A percentile compares a stretch with the other conserved stretches of the same genome.
Evolutionary conservation across 345 rosid genomes (phyloP).

Genomic region (Geranium brycei): DNA sequence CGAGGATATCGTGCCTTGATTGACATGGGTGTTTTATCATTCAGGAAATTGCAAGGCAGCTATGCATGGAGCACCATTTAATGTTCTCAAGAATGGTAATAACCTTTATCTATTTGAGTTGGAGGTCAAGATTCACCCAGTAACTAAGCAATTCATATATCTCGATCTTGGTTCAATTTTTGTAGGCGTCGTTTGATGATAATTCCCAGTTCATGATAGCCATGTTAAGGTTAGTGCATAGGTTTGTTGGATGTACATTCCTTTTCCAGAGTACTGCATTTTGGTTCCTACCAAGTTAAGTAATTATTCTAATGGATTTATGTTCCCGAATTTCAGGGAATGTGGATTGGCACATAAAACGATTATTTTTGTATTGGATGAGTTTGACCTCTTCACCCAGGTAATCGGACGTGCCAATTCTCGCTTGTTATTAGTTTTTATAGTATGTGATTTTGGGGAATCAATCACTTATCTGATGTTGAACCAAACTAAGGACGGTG

Average conservation of each 20-base stretch:
- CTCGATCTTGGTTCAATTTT: constrained; percentile 16
- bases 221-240: constrained; percentile 52
- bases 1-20: constrained; percentile 6
- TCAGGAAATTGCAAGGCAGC: constrained; percentile 86
- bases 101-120: neutral
- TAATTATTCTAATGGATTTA: constrained; percentile 4
- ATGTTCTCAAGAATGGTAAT: constrained; percentile 82
- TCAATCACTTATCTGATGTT: neutral
- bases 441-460: neutral
- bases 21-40: constrained; percentile 8
- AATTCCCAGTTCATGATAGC: constrained; percentile 77
- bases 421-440: too few species aligned
- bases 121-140: neutral
- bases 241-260: neutral
- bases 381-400: constrained; percentile 92
- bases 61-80: constrained; percentile 71
- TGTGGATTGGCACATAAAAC: constrained; percentile 96
- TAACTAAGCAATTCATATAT: constrained; percentile 5
- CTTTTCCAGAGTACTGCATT: constrained; percentile 3
- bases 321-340: constrained; percentile 46
- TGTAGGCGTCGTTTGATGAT: constrained; percentile 88
- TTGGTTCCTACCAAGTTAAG: neutral
- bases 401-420: constrained; percentile 19
- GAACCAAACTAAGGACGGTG: neutral
- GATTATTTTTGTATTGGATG: constrained; percentile 67